Evolutionary conservation across 108 stramenopile genomes (phyloP), one percentile per base, ranked within the genome.

Genomic region (Aurantiochytrium sp.): DNA sequence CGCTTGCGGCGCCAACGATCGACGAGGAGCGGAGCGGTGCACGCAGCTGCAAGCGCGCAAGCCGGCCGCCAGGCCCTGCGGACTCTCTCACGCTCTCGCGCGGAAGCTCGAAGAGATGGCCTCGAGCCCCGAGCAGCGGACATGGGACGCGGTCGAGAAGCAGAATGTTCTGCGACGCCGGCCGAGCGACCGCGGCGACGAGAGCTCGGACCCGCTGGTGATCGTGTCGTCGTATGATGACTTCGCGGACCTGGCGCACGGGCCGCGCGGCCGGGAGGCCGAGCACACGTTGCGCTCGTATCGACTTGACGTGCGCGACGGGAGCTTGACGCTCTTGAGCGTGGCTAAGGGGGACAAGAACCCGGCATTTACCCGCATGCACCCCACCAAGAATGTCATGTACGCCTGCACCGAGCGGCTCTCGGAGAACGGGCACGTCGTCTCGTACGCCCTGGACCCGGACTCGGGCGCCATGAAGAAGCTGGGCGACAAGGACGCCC

Each of bases 361-460:
- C 90, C 97, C 96, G 3, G 97, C 97, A 39, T 98, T 98, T 92
- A 91, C 95, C 37, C 92, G 96, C 21, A 96, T 94, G 85, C 97
- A 98, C 91, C 96, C 96, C 24, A 88, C 90, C 88, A 91, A 54
- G 88, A 97, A 97, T 86, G 95, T 97, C n/a, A 94, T 97, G 36
- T 97, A 97, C 90, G 95, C 96, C 22, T 98, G 97, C 92, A 97
- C 96, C 6, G 97, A 98, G 93, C 94, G 96, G 88, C 95, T 96
- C 88, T 92, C 93, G 52, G 90, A 96, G 53, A 96, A 98, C 90
- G 96, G 96, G 54, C 81, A 92, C 55, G 95, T 97, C 52, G 89
- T 96, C 89, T 94, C 95, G 68, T 94, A 95, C 86, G 55, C 91
- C 87, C 65, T 97, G n/a, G 92, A 87, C 32, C 22, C 86, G 4